Conservation (phyloP, 495 filamentous ascomycete genomes). For the Aspergillus egyptiacus region DNA sequence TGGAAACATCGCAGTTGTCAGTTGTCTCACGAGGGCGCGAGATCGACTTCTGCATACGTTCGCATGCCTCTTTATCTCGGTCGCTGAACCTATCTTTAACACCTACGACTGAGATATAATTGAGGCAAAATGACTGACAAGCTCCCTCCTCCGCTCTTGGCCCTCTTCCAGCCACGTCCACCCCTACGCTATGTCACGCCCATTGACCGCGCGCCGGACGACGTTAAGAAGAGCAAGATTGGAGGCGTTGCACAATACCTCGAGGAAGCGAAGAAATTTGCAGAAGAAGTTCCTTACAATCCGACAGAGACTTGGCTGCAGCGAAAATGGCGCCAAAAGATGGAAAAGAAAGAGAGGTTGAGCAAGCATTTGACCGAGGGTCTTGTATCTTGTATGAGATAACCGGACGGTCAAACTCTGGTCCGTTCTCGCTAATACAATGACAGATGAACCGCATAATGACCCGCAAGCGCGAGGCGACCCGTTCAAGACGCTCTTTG, state of each 20-base stretch:
- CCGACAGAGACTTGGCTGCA: slow-evolving; percentile 93
- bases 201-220: slow-evolving; percentile 74
- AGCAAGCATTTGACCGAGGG: slow-evolving; percentile 61
- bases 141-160: slow-evolving; percentile 84
- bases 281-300: slow-evolving; percentile 64
- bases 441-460: slow-evolving; percentile 60
- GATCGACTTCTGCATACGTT: neutral
- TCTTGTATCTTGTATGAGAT: slow-evolving; percentile 55
- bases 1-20: neutral
- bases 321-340: slow-evolving; percentile 67
- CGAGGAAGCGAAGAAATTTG: slow-evolving; percentile 60
- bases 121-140: slow-evolving; percentile 77
- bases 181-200: slow-evolving; percentile 86
- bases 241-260: slow-evolving; percentile 69
- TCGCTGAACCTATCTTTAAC: neutral
- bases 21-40: too few species aligned
- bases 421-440: slow-evolving; percentile 12
- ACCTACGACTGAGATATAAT: neutral
- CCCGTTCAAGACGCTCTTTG: slow-evolving; percentile 90
- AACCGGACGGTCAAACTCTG: neutral
- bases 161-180: slow-evolving; percentile 89
- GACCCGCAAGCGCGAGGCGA: slow-evolving; percentile 86
- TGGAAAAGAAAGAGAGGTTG: slow-evolving; percentile 65
- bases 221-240: slow-evolving; percentile 62
- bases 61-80: slow-evolving; percentile 8